Evolutionary conservation across 306 rosid genomes (phyloP).

Genomic region (Comarum palustre): DNA sequence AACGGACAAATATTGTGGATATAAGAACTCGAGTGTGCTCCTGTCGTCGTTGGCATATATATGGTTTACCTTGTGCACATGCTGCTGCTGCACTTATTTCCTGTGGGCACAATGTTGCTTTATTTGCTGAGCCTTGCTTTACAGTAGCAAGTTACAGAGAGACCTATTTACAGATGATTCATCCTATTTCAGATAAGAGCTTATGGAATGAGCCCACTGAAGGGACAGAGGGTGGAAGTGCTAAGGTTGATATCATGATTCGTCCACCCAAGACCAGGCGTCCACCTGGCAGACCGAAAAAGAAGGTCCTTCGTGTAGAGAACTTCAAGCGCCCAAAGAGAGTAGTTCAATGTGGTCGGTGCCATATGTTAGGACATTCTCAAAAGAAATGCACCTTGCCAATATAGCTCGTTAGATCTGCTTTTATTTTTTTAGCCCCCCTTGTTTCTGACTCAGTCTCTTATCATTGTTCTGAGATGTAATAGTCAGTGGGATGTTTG

Average conservation of each 20-base stretch:
- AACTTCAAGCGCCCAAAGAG: conserved; percentile 94
- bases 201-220: conserved; percentile 70
- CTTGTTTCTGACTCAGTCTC: conserved; percentile 9
- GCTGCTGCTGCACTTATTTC: conserved; percentile 98
- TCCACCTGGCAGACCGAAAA: conserved; percentile 96
- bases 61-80: conserved; percentile 97
- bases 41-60: conserved; percentile 94
- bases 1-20: conserved; percentile 94
- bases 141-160: conserved; percentile 73
- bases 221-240: conserved; percentile 83
- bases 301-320: conserved; percentile 85
- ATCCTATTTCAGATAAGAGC: conserved; percentile 76
- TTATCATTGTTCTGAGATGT: conserved; percentile 25
- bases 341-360: conserved; percentile 96
- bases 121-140: conserved; percentile 91
- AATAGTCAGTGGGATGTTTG: conserved; percentile 47
- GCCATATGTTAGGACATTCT: conserved; percentile 97
- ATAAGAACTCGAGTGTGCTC: conserved; percentile 83
- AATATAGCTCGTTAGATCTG: conserved; percentile 45
- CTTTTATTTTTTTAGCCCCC: conserved; percentile 11
- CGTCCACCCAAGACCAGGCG: conserved; percentile 90
- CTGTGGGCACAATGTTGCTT: conserved; percentile 80
- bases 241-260: conserved; percentile 57
- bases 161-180: conserved; percentile 71
- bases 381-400: conserved; percentile 95